These are phyloP conservation scores for Aspergillus avenaceus DNA, from an alignment of 495 filamentous ascomycete genomes.

Conservation along the genomic window DNA sequence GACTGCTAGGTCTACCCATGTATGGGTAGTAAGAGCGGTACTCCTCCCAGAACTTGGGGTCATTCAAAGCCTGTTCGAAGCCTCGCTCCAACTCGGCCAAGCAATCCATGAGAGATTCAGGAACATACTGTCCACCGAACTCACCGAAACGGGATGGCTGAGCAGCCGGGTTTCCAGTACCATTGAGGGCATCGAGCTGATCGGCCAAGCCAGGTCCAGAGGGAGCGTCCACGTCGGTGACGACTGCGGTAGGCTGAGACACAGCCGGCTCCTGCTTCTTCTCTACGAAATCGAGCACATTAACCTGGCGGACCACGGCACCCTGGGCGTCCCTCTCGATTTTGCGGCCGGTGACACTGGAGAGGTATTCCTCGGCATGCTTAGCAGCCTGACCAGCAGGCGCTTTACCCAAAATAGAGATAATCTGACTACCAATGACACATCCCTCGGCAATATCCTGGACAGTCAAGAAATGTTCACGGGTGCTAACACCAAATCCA, in stretches of 20 bases:
- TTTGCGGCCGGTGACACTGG: slow-evolving; percentile 67
- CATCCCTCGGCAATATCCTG: slow-evolving; percentile 85
- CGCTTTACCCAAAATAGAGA: slow-evolving; percentile 72
- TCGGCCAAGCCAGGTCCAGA: slow-evolving; percentile 60
- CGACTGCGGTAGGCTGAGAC: slow-evolving; percentile 47
- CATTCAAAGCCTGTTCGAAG: slow-evolving; percentile 81
- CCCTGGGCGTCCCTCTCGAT: slow-evolving; percentile 36
- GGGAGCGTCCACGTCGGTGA: slow-evolving; percentile 56
- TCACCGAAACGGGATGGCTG: slow-evolving; percentile 87
- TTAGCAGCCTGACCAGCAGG: slow-evolving; percentile 64
- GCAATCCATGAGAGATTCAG: slow-evolving; percentile 97
- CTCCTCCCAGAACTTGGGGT: slow-evolving; percentile 94
- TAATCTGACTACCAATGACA: slow-evolving; percentile 94
- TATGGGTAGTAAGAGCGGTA: slow-evolving; percentile 95
- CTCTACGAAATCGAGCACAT: slow-evolving; percentile 56
- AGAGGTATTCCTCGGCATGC: slow-evolving; percentile 81
- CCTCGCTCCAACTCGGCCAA: slow-evolving; percentile 83
- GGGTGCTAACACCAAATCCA: slow-evolving; percentile 93
- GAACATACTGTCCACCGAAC: slow-evolving; percentile 98
- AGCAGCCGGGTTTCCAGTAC: slow-evolving; percentile 44
- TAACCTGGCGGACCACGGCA: slow-evolving; percentile 32
- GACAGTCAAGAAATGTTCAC: slow-evolving; percentile 87
- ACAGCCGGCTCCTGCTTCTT: slow-evolving; percentile 34
- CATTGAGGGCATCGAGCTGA: slow-evolving; percentile 70
- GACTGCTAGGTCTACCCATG: slow-evolving; percentile 90